These are phyloP conservation scores for Phytophthora gonapodyides DNA, from an alignment of 352 stramenopile genomes.

Conservation along the genomic window DNA sequence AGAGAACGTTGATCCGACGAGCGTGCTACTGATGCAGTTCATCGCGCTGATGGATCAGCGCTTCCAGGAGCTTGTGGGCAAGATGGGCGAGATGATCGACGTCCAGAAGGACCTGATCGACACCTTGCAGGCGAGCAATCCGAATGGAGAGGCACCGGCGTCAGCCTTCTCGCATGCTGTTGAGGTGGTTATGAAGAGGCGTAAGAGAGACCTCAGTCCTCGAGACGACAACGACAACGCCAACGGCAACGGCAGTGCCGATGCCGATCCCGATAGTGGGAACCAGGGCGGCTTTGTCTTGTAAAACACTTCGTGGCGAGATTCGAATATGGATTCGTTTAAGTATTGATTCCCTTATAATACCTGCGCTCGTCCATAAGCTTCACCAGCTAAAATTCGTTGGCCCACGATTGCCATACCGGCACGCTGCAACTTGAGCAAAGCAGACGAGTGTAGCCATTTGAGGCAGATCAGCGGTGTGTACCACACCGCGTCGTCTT, in stretches of 20 bases:
- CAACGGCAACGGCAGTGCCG: background rate
- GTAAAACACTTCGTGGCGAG: constrained; percentile 9
- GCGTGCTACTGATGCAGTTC: constrained; percentile 53
- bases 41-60: constrained; percentile 69
- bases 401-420: too few relatives aligned
- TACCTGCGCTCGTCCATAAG: too few relatives aligned
- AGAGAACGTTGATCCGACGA: constrained; percentile 38
- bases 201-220: constrained; percentile 39
- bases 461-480: constrained; percentile 10
- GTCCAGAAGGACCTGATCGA: constrained; percentile 73
- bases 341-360: too few relatives aligned
- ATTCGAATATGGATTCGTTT: background rate
- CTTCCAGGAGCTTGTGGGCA: constrained; percentile 74
- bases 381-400: too few relatives aligned
- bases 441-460: background rate
- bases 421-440: too few relatives aligned
- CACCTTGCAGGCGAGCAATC: constrained; percentile 50
- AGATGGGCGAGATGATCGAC: constrained; percentile 80
- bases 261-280: constrained; percentile 9
- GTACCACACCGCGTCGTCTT: constrained; percentile 20
- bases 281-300: constrained; percentile 20
- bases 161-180: constrained; percentile 41
- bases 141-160: constrained; percentile 36
- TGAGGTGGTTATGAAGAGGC: constrained; percentile 48
- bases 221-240: constrained; percentile 1